These are phyloP conservation scores for Raphanus raphanistrum DNA, from an alignment of 345 rosid species.

Conservation along the genomic window DNA sequence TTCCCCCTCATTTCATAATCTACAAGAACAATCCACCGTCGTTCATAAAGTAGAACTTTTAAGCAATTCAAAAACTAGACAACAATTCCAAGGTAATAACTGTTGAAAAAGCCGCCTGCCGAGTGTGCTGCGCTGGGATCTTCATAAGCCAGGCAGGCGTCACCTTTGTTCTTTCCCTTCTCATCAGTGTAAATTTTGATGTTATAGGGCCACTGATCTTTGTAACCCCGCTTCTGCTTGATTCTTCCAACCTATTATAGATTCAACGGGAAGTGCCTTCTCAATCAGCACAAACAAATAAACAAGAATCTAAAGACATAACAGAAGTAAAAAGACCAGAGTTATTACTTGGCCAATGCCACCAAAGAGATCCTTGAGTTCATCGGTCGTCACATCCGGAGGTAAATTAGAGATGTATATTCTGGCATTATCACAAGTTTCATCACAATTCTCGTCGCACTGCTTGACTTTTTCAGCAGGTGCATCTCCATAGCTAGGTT, in stretches of 20 bases:
- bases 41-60: not conserved
- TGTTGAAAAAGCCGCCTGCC: slow-evolving; percentile 82
- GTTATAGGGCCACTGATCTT: slow-evolving; percentile 99
- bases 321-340: slow-evolving; percentile 34
- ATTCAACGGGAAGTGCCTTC: slow-evolving; percentile 4
- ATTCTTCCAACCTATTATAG: slow-evolving; percentile 81
- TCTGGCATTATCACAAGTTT: slow-evolving; percentile 86
- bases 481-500: slow-evolving; percentile 51
- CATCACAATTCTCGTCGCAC: slow-evolving; percentile 81
- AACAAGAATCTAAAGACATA: slow-evolving; percentile 20
- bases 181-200: slow-evolving; percentile 93
- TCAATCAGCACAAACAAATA: slow-evolving; percentile 13
- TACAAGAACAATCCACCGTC: slow-evolving; percentile 35
- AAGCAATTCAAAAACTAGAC: not conserved
- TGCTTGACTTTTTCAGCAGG: slow-evolving; percentile 69
- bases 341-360: slow-evolving; percentile 94
- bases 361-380: slow-evolving; percentile 87
- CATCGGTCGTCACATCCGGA: slow-evolving; percentile 82
- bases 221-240: slow-evolving; percentile 96
- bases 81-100: slow-evolving; percentile 47
- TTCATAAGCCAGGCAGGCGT: slow-evolving; percentile 87
- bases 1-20: slow-evolving; percentile 85
- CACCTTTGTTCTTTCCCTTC: slow-evolving; percentile 88
- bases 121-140: slow-evolving; percentile 97
- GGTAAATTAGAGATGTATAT: slow-evolving; percentile 97